Base-by-base conservation (phyloP, 192 early-diverging fungal genomes). In the Umbelopsis sp. region DNA sequence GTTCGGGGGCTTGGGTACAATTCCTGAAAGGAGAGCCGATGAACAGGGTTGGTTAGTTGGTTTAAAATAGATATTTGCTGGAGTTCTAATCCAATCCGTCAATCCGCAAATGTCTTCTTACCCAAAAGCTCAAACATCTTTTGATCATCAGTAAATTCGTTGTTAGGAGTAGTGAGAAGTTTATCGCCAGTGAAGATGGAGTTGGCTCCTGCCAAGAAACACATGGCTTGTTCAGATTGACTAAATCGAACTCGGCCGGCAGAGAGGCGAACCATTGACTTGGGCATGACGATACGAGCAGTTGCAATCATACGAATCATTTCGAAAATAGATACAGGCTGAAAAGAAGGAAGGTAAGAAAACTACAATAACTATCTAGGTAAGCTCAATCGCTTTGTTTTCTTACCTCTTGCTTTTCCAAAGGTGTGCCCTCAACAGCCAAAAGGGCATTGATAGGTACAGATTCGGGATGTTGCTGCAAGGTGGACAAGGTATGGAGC, bases 241-340 rank as follows among this genome's bases (percentile, higher is more conserved):
- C 85, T 81, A 81, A 93, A 91, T 12, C 87, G 82, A 25, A 93
- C 87, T 69, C 92, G 87, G 54, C 92, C 92, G 26, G 92, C 92
- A 20, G 90, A 91, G 24, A 93, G 82, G 74, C 91, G 81, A 17
- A 92, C 85, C 91, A 93, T 94, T 20, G 90, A 84, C 66, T 81
- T 80, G 50, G 93, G 93, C 90, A 94, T 91, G 25, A 92, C 77
- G 72, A 94, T 94, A 71, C 93, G 86, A 16, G 91, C 91, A 0
- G 93, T 94, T 5, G 91, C 86, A 71, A 94, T 93, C 91, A 92
- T 94, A 66, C 93, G 90, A 44, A 94, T 72, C 90, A 94, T 90
- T 75, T 93, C 92, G 83, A 87, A 91, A 31, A 92, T 83, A n/a
- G 89, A 84, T n/a, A 93, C 92, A 14, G 91, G 91, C 80, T 88